Evolutionary conservation across 1,284 basidiomycete species (phyloP), one percentile per base, ranked within the genome.

Genomic region (Papiliotrema laurentii): DNA sequence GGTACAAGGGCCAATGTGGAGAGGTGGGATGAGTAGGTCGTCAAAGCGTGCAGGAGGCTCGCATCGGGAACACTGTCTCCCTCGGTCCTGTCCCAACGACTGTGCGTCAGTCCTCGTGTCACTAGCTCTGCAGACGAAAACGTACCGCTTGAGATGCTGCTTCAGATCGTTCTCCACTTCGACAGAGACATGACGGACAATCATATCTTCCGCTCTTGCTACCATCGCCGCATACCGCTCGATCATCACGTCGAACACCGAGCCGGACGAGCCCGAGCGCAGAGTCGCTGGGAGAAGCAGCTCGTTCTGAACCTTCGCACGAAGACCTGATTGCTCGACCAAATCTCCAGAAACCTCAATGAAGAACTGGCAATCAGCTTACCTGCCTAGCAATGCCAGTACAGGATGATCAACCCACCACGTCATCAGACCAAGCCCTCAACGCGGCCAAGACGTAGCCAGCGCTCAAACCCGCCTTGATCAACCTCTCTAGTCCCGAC

Each of bases 341-440:
- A 94, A 85, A 60, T 90, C 87, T 5, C 81, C 76, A 82, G 86
- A 89, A 36, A 96, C 74, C 67, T 91, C 87, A 10, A 94, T 75
- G 76, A 93, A 94, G 74, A 91, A 90, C 88, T 93, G 61, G 3
- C 4, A 10, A 18, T 36, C 26, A 45, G 38, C 31, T 21, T n/a
- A 24, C 25, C 28, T 33, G 10, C 34, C 19, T 21, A 37, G n/a
- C n/a, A n/a, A n/a, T n/a, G n/a, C n/a, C n/a, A n/a, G 24, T 21
- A 26, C 4, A 25, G 10, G 3, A 35, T 3, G 30, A 31, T 7
- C 22, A 7, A 70, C 84, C 61, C 56, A 91, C 90, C 64, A 86
- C 58, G 41, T 93, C 89, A 68, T 96, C 91, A 25, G 85, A 84
- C 91, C 91, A 96, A 3, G 66, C 69, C 44, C 82, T 79, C 77